Evolutionary conservation across 2,329 filamentous ascomycete species (phyloP).

Genomic region (Penicillium verrucosum): DNA sequence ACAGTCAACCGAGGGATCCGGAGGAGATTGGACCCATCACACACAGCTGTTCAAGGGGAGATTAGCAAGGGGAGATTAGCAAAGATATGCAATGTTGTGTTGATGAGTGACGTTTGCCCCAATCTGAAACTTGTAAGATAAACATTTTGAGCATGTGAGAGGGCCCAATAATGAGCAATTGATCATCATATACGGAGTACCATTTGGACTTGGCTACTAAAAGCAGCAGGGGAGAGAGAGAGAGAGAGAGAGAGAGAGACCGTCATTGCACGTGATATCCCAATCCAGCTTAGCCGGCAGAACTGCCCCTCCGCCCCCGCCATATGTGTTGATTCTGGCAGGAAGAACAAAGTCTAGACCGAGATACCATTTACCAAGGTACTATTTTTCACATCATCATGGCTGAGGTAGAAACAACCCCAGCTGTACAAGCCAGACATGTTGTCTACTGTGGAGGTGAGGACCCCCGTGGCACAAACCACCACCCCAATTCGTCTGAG

Average conservation of each 20-base stretch:
- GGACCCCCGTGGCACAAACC: constrained; percentile 19
- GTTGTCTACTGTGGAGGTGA: constrained; percentile 62
- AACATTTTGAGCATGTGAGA: neutral
- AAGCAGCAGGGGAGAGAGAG: too few relatives aligned
- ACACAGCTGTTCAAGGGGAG: neutral
- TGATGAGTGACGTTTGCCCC: neutral
- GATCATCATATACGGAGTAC: neutral
- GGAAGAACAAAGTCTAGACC: neutral
- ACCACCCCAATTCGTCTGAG: neutral
- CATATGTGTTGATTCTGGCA: constrained; percentile 2
- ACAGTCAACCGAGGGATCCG: neutral
- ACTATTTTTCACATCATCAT: neutral
- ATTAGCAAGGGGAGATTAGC: neutral
- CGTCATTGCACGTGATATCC: constrained; percentile 1
- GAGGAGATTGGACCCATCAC: neutral
- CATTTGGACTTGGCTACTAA: neutral
- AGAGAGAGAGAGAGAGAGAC: neutral
- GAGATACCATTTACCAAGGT: neutral
- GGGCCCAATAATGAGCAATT: neutral
- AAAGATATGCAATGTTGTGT: constrained; percentile 1
- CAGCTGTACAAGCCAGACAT: constrained; percentile 47
- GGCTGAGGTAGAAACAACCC: constrained; percentile 26
- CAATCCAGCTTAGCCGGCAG: constrained; percentile 8
- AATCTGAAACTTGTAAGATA: neutral
- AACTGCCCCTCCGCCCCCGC: constrained; percentile 12